Evolutionary conservation across 2,329 filamentous ascomycete species (phyloP), one percentile per base, ranked within the genome.

Genomic region (Ceratocystis ficicola): DNA sequence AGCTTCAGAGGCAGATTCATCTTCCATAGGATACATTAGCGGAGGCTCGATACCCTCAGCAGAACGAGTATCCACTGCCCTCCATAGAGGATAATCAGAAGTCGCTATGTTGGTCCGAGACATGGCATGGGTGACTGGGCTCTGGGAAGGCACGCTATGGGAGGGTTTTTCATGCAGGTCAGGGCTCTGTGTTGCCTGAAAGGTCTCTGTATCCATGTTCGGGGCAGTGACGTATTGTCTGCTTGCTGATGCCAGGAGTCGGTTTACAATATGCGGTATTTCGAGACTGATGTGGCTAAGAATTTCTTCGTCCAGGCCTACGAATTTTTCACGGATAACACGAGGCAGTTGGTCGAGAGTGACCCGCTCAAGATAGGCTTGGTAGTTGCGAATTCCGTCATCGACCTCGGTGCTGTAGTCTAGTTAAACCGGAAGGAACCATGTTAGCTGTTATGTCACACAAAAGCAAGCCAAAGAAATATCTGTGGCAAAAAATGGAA

Each of bases 351-450:
- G 48, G 6, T 46, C 30, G n/a, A 44, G 59, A 7, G 59, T 50
- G 6, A 52, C 59, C 5, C 65, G 62, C 10, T 36, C 50, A 6
- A 67, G 55, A 20, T 67, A 59, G n/a, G 59, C 46, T 28, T 67
- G 50, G 50, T 67, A 67, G 46, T 64, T 64, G 28, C 48, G 41
- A 7, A 67, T 63, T 32, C 57, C 41, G 6, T 67, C 65, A 50
- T 36, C 28, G 7, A 64, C 59, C 15, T 41, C 61, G 62, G 28
- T 64, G 41, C 52, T 67, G 44, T 67, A 67, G 52, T 59, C 65
- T 67, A 22, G 44, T 30, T 8, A 6, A 44, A 50, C 30, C n/a
- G 7, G 17, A 55, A 55, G 62, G 50, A 57, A 22, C 36, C 36
- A 65, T 32, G 52, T 65, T 65, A 65, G 63, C n/a, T 30, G 59